Evolutionary conservation across 495 filamentous ascomycete species (phyloP).

Genomic region (Polyplosphaeria fusca): DNA sequence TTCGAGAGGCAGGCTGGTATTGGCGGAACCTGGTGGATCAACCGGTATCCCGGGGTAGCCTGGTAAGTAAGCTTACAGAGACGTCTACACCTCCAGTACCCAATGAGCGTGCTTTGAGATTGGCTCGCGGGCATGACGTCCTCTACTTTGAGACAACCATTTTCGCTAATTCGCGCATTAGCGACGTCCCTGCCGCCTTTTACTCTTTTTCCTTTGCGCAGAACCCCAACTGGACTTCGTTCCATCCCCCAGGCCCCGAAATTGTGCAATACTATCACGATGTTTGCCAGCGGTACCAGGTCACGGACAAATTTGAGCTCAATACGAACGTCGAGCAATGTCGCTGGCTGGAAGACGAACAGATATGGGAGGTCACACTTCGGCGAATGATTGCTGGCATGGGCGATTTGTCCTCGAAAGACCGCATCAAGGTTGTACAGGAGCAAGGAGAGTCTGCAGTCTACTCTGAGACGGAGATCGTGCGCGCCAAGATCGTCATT

Average conservation of each 20-base stretch:
- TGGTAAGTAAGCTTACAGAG: conserved; percentile 40
- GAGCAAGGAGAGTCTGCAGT: conserved; percentile 33
- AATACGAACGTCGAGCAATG: conserved; percentile 56
- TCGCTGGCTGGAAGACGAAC: conserved; percentile 56
- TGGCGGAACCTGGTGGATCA: conserved; percentile 68
- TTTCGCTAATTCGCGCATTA: no score
- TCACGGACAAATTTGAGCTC: conserved; percentile 59
- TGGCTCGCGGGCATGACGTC: not conserved
- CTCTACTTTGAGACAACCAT: not conserved
- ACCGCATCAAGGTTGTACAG: conserved; percentile 30
- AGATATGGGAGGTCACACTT: conserved; percentile 42
- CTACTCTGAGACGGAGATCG: conserved; percentile 31
- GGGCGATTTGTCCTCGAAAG: conserved; percentile 36
- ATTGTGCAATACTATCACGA: conserved; percentile 57
- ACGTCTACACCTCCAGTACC: no score
- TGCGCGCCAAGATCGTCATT: conserved; percentile 45
- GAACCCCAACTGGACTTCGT: conserved; percentile 56
- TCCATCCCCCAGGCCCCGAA: conserved; percentile 55
- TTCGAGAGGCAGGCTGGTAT: conserved; percentile 61
- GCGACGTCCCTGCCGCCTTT: conserved; percentile 45
- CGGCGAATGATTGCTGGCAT: conserved; percentile 34
- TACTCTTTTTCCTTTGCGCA: conserved; percentile 63
- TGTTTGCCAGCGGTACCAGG: conserved; percentile 56
- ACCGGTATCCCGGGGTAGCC: conserved; percentile 63
- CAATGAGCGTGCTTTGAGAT: no score